Base-by-base conservation (phyloP, 805 yeast genomes). In the Blastobotrys robertii region DNA sequence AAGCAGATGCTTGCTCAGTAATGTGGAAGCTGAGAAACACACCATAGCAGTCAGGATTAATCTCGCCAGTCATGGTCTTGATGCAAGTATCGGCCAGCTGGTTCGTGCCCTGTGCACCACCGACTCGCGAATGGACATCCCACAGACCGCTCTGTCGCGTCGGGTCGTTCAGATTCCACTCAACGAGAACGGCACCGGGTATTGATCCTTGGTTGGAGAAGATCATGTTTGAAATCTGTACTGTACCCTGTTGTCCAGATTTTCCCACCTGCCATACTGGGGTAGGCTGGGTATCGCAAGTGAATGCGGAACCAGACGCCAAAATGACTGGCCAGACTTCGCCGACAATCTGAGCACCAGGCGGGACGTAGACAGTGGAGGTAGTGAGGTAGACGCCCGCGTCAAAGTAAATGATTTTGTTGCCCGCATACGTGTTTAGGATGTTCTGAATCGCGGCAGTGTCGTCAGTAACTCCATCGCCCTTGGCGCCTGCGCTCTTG, bases 391-490 rank as follows among this genome's bases (percentile, higher is more conserved):
- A 41, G 16, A 39, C 36, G 28, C 44, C 44, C 8, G 44, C 44
- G 10, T 39, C 39, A 29, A 41, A 41, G 35, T 32, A 41, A 13
- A 41, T 15, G 12, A 39, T 29, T 8, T 14, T 14, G 9, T n/a
- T 12, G 30, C 37, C 37, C 11, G 44, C 44, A 28, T 34, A 35
- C 6, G 13, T 15, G 12, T 19, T 12, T 2, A 41, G 37, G 19
- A 41, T 34, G 29, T 8, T 9, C 35, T 41, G 35, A n/a, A 41
- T 41, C 16, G 28, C 36, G 13, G 38, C 35, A 10, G 44, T 34
- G 39, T 41, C 44, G 14, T 41, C 44, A 4, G 39, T 41, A 3
- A 35, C 39, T 8, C 44, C 44, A 25, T 41, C 44, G 14, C 44
- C 44, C n/a, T 33, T 11, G 2, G 35, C 39, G 13, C 14, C 13